Evolutionary conservation across 352 stramenopile genomes (phyloP), one percentile per base, ranked within the genome.

Genomic region (Phytophthora tubulina): DNA sequence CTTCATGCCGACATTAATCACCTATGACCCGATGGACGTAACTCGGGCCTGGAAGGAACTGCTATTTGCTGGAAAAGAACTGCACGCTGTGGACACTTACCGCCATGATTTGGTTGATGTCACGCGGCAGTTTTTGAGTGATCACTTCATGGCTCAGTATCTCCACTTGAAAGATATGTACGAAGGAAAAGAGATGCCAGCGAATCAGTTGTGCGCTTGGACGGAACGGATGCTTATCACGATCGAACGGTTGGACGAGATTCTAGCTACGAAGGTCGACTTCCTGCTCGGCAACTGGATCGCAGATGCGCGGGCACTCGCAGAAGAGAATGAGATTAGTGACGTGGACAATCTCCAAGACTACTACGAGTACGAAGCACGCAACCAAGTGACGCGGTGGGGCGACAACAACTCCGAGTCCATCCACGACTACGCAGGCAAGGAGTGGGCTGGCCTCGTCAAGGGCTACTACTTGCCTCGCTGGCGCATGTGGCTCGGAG

Each of bases 341-440:
- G 53, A 64, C 1, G 21, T 31, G 15, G 39, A 3, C 13, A 55
- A 67, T 0, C 67, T 91, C 15, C 70, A 82, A 41, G 65, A 79
- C 15, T 94, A 93, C 67, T 90, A 88, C 63, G 87, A 94, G 67
- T 94, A 92, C 65, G 84, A 94, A 70, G 87, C 87, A n/a, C 85
- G 87, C 27, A 94, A 94, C 64, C 85, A 93, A 70, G 80, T 94
- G 53, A 94, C 87, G 4, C 84, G 87, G 2, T 94, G 87, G 87
- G 87, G 87, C 8, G 87, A 94, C 71, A 73, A 91, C 71, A 94
- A 94, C 73, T 75, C 76, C 45, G 85, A 94, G 48, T 67, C 82
- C 15, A 77, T 94, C 36, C 82, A 91, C 52, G 87, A 94, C 64
- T 94, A 94, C 56, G 87, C 87, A 3, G 81, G 80, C 42, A 94